Base-by-base conservation (phyloP, 305 asterid genomes). In the Rubia tinctorum region DNA sequence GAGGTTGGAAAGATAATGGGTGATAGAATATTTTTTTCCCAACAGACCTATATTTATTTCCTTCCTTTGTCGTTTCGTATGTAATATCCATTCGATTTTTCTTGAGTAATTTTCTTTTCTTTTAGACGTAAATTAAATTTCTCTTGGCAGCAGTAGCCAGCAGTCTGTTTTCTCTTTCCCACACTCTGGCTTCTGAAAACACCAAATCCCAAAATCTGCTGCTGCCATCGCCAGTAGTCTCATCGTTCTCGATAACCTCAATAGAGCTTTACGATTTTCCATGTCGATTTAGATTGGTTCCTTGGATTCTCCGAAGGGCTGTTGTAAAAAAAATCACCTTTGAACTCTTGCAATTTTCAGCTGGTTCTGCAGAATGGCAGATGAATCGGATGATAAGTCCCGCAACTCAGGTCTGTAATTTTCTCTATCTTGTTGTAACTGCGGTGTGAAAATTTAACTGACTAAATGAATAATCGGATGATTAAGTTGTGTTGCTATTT, bases 371-470 rank as follows among this genome's bases (percentile, higher is more conserved):
- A 74, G 27, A 71, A 82, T 82, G 85, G 79, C 73, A 25, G 67
- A 65, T 74, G 76, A 79, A 71, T 76, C 81, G 45, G 85, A 75
- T 1, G 62, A 72, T 66, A 82, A 69, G 55, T 42, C 78, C 72
- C 70, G 66, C 40, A 68, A 55, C 67, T 71, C 82, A 80, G 84
- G 86, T 82, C 49, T 20, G n/a, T 13, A 39, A 39, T 39, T 62
- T 40, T 27, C 49, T 55, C 69, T 76, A 4, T 4, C 5, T 34
- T 34, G 39, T 2, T 76, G 8, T 25, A 20, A 14, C 53, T 42
- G 74, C 6, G 8, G 56, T 23, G 7, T 58, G n/a, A 49, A 12
- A 45, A 30, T 8, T 53, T 34, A 25, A 25, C 13, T 15, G 68
- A 39, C 55, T 15, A n/a, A 63, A 8, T 65, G 27, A 10, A 25